Evolutionary conservation across 768 basidiomycete genomes (phyloP).

Genomic region (Amanita pallidorosea): DNA sequence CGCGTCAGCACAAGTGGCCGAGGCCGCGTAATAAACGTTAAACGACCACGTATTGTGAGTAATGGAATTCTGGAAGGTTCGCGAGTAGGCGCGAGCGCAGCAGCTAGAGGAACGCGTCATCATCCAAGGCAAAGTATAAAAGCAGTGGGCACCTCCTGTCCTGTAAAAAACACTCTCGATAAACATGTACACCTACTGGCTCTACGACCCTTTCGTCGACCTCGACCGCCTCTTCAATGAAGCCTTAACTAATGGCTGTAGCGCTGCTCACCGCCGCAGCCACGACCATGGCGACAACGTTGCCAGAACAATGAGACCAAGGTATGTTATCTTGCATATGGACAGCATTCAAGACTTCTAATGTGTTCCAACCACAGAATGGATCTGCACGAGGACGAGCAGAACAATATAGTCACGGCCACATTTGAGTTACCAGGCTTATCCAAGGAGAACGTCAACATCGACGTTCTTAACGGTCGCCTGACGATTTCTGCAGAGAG

Average conservation of each 20-base stretch:
- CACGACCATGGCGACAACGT: background rate
- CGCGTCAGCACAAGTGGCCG: background rate
- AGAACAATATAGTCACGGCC: slow-evolving; percentile 43
- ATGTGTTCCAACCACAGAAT: slow-evolving; percentile 24
- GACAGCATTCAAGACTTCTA: background rate
- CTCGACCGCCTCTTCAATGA: slow-evolving; percentile 8
- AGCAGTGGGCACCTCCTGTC: background rate
- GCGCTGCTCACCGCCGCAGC: no score
- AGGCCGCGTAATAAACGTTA: background rate
- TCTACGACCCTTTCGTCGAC: background rate
- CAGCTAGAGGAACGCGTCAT: background rate
- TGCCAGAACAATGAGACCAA: background rate
- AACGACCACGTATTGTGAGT: no score
- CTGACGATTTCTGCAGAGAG: slow-evolving; percentile 45
- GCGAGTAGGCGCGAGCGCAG: background rate
- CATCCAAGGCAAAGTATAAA: background rate
- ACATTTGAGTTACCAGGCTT: slow-evolving; percentile 52
- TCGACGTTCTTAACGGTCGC: slow-evolving; percentile 41
- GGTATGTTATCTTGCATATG: background rate
- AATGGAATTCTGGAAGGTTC: background rate
- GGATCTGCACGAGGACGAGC: slow-evolving; percentile 43
- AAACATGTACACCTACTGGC: background rate
- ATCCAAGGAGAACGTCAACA: slow-evolving; percentile 38
- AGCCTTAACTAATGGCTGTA: slow-evolving; percentile 7
- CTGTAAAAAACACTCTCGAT: background rate